These are phyloP conservation scores for Tuber indicum DNA, from an alignment of 495 filamentous ascomycete species.

Conservation along the genomic window DNA sequence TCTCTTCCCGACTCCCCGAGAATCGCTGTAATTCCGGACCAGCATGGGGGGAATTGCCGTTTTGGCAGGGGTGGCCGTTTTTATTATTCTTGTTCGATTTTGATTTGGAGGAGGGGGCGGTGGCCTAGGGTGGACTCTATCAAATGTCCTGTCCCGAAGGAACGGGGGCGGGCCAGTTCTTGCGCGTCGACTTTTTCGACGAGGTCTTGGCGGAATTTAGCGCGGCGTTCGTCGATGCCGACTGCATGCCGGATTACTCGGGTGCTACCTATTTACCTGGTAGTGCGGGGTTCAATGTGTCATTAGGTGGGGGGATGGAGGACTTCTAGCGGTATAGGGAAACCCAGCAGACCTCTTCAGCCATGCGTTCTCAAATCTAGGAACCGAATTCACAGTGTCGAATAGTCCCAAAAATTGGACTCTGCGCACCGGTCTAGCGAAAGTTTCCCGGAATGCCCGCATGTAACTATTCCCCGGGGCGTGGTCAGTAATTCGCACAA, in stretches of 20 bases:
- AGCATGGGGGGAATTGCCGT: not conserved
- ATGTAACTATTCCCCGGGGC: conserved; percentile 45
- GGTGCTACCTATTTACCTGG: conserved; percentile 24
- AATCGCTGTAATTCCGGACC: conserved; percentile 7
- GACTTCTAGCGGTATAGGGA: conserved; percentile 70
- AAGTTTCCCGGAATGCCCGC: conserved; percentile 78
- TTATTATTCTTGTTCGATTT: not conserved
- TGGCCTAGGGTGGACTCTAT: not conserved
- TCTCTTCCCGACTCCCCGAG: conserved; percentile 18
- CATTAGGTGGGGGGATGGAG: not conserved
- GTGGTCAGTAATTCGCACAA: not conserved
- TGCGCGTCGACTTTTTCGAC: conserved; percentile 27
- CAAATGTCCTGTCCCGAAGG: conserved; percentile 16
- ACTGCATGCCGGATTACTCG: conserved; percentile 62
- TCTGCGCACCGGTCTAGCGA: conserved; percentile 66
- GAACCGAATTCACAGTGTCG: conserved; percentile 76
- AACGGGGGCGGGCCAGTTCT: conserved; percentile 18
- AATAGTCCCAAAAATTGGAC: conserved; percentile 67
- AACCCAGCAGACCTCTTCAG: conserved; percentile 70
- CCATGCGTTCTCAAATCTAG: conserved; percentile 75
- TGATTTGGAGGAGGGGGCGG: not conserved
- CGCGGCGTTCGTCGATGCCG: conserved; percentile 69
- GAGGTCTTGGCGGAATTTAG: conserved; percentile 51
- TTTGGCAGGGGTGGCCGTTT: conserved; percentile 5
- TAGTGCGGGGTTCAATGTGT: not conserved